Conservation (phyloP, 495 filamentous ascomycete genomes). For the Cryomyces antarcticus region DNA sequence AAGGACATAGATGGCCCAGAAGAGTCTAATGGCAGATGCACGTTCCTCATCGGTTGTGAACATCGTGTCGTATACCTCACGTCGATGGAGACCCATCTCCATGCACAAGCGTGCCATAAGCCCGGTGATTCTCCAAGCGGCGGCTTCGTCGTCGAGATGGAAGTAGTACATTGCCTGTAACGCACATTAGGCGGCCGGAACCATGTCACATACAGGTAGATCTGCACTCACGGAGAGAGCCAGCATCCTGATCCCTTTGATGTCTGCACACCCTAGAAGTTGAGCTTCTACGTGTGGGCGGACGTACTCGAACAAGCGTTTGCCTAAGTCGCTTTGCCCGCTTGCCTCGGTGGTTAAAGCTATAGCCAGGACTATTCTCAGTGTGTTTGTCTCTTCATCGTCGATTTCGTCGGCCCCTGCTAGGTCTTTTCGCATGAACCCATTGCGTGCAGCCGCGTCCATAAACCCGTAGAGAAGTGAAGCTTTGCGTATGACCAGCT, state of each 20-base stretch:
- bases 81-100: constrained; percentile 60
- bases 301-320: constrained; percentile 47
- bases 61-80: constrained; percentile 47
- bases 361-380: constrained; percentile 66
- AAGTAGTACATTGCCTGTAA: constrained; percentile 65
- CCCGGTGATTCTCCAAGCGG: constrained; percentile 64
- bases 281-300: constrained; percentile 46
- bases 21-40: constrained; percentile 38
- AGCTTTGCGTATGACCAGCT: constrained; percentile 41
- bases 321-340: constrained; percentile 54
- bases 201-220: neutral
- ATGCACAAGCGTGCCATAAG: constrained; percentile 55
- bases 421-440: constrained; percentile 31
- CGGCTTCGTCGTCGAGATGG: constrained; percentile 57
- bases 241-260: constrained; percentile 52
- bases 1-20: constrained; percentile 65
- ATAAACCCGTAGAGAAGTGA: constrained; percentile 48
- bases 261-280: constrained; percentile 42
- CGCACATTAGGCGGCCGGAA: constrained; percentile 8
- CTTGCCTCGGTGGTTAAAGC: constrained; percentile 51
- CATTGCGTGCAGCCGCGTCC: constrained; percentile 38
- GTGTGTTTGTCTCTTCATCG: constrained; percentile 44
- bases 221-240: constrained; percentile 38
- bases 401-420: constrained; percentile 41
- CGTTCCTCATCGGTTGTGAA: constrained; percentile 40